Base-by-base conservation (phyloP, 2,329 filamentous ascomycete genomes). In the Penicillium brevicompactum region DNA sequence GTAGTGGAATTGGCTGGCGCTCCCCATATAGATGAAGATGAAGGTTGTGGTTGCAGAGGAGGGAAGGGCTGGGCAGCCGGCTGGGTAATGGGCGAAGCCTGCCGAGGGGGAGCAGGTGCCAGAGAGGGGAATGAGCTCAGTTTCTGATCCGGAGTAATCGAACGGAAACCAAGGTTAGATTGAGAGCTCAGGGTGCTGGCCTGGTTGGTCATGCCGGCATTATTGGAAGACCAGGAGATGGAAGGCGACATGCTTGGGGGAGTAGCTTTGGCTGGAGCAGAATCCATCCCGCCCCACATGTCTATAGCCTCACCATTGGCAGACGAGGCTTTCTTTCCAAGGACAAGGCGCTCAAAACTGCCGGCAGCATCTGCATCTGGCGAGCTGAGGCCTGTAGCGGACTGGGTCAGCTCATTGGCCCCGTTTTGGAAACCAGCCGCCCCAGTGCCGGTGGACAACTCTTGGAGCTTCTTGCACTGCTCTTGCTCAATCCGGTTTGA, bases 311-410 rank as follows among this genome's bases (percentile, higher is more conserved):
- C 68, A 47, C 59, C 63, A 51, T 63, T 68, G n/a, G 68, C 73
- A 27, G 68, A 74, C 45, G 80, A 58, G 5, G 60, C 14, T 7
- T 57, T 77, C 53, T 84, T 85, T 8, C 93, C 93, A 67, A 95
- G 91, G 49, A 99, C 92, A 2, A 99, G 84, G 2, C 85, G 85
- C 71, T 96, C 92, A 67, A 97, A 99, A 68, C 95, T 91, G 55
- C 89, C 82, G 24, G 66, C 64, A 11, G 78, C 81, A n/a, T 78
- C 78, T n/a, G 74, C 82, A 2, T 78, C 81, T 4, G 82, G 79
- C 8, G 82, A 64, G 40, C 57, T 61, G 32, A 66, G 61, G 37
- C 64, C 66, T 31, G 50, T 65, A 9, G 63, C 55, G 10, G 62
- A 60, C 43, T 63, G 67, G 10, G 69, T 69, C 50, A 68, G 60